A percentile compares a stretch with the other conserved stretches of the same genome.
Conservation (phyloP, 2,329 filamentous ascomycete species). For the Dothistroma pini region DNA sequence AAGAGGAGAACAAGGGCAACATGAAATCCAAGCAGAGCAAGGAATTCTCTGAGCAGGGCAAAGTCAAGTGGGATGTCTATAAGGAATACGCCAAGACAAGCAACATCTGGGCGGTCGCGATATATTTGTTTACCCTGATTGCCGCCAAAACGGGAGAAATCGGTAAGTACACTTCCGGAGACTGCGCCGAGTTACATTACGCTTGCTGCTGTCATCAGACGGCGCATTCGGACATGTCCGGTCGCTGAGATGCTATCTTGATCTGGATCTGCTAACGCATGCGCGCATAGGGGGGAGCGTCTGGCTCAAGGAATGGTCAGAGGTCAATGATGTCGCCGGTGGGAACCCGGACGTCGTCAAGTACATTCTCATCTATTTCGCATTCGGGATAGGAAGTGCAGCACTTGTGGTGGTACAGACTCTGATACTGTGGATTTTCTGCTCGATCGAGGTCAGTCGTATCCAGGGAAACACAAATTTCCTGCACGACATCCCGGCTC, state of each 20-base stretch:
- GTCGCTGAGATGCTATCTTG: constrained; percentile 13
- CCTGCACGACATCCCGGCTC: constrained; percentile 5
- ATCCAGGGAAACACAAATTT: constrained; percentile 2
- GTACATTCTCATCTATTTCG: constrained; percentile 94
- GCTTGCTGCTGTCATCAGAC: constrained; percentile 4
- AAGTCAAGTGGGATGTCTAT: constrained; percentile 97
- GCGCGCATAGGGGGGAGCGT: constrained; percentile 63
- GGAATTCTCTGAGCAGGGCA: constrained; percentile 88
- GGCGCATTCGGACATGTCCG: constrained; percentile 24
- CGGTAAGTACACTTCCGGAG: constrained; percentile 48
- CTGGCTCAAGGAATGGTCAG: constrained; percentile 93
- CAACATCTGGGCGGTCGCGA: constrained; percentile 75
- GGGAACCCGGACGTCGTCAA: constrained; percentile 75
- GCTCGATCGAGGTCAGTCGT: constrained; percentile 83
- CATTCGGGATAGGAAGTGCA: constrained; percentile 83
- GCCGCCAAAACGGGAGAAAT: constrained; percentile 79
- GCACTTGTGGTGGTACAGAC: constrained; percentile 85
- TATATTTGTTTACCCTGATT: constrained; percentile 75
- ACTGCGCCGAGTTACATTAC: constrained; percentile 3
- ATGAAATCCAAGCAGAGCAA: constrained; percentile 79
- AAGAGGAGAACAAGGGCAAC: constrained; percentile 58
- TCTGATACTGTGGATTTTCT: constrained; percentile 83
- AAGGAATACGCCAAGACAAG: constrained; percentile 91
- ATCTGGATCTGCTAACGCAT: constrained; percentile 23
- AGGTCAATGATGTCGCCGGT: constrained; percentile 65